Conservation (phyloP, 306 rosid genomes). For the Gastrolobium villosum region DNA sequence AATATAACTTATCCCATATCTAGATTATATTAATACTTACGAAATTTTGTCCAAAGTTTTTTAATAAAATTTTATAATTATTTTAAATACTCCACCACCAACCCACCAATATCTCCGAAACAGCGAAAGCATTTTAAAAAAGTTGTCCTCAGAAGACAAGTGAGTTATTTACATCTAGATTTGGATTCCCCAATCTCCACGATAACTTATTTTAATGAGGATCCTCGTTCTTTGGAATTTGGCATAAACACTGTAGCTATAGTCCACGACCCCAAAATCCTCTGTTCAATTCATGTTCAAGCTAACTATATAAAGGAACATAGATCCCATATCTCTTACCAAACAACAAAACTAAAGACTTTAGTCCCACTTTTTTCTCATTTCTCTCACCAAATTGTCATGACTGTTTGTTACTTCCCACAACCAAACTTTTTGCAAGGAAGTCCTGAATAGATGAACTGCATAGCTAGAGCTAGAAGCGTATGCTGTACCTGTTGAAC, state of each 20-base stretch:
- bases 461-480: not conserved
- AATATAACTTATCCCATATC: no score
- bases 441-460: not conserved
- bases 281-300: not conserved
- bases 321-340: not conserved
- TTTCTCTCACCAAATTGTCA: constrained; percentile 3
- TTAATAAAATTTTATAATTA: no score
- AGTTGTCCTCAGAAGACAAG: not conserved
- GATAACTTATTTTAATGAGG: constrained; percentile 49
- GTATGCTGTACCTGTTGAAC: not conserved
- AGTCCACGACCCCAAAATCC: constrained; percentile 36
- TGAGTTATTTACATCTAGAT: not conserved
- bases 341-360: not conserved
- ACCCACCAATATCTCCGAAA: not conserved
- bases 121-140: not conserved
- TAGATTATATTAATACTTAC: no score
- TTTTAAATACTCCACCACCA: no score
- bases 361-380: not conserved
- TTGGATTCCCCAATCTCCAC: constrained; percentile 36
- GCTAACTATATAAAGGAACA: constrained; percentile 23
- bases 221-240: constrained; percentile 29
- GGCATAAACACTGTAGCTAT: constrained; percentile 11
- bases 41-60: no score
- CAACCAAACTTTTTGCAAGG: constrained; percentile 1
- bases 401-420: not conserved